Evolutionary conservation across 257 asterid species (phyloP).

Genomic region (Solanum chmielewskii): DNA sequence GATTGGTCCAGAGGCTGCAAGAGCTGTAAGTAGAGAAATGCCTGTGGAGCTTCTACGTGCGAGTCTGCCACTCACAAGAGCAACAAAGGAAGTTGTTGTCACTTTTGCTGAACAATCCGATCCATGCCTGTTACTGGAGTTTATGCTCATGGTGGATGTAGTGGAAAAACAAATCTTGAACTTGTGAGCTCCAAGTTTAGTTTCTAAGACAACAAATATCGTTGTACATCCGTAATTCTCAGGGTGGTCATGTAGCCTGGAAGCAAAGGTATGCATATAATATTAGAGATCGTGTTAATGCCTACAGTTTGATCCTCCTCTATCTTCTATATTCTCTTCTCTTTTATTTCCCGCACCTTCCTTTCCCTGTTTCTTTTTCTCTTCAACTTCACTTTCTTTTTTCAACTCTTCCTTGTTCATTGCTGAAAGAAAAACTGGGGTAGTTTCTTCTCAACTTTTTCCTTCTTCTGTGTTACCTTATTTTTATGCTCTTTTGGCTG

Average conservation of each 20-base stretch:
- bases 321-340: background rate
- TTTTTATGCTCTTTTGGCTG: background rate
- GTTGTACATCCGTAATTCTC: background rate
- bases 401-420: background rate
- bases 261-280: slow-evolving; percentile 1
- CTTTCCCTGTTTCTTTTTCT: background rate
- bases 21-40: slow-evolving; percentile 27
- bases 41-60: slow-evolving; percentile 27
- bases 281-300: background rate
- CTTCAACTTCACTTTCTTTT: background rate
- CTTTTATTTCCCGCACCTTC: background rate
- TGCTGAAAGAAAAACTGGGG: background rate
- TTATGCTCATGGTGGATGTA: slow-evolving; percentile 7
- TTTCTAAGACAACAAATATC: background rate
- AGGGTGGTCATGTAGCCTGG: background rate
- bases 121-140: slow-evolving; percentile 25
- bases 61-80: slow-evolving; percentile 34
- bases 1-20: slow-evolving; percentile 18
- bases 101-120: slow-evolving; percentile 25
- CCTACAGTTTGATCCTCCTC: background rate
- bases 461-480: background rate
- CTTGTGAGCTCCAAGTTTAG: background rate
- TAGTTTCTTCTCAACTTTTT: background rate
- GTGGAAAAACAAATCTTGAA: background rate
- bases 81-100: slow-evolving; percentile 24